phyloP scores from a whole-genome alignment of 176 grass and related monocot species.

The Oropetium thomaeum region DNA sequence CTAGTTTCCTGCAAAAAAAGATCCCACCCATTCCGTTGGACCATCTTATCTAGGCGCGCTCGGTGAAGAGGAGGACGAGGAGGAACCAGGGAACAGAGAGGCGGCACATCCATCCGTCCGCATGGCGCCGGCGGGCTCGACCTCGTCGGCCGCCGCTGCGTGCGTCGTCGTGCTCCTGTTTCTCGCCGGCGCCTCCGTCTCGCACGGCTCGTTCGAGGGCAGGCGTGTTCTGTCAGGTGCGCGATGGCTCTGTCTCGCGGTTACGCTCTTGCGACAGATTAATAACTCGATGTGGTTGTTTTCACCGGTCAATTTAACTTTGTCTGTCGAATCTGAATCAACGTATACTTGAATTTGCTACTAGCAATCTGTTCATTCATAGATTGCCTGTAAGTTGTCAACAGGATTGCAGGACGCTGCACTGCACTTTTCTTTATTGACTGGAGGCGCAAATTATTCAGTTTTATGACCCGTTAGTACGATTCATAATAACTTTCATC shows the following conservation, averaged over 20 bases:
- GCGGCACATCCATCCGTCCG: background rate
- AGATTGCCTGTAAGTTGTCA: no score
- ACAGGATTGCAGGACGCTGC: background rate
- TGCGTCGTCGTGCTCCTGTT: slow-evolving; percentile 8
- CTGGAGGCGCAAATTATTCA: background rate
- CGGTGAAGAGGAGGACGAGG: background rate
- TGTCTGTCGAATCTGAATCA: background rate
- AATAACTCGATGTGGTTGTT: background rate
- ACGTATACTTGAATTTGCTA: no score
- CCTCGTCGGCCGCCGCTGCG: slow-evolving; percentile 18
- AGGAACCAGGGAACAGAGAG: background rate
- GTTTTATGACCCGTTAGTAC: background rate
- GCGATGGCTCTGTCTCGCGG: no score
- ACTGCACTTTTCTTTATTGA: background rate
- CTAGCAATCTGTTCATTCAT: background rate
- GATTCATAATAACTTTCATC: background rate
- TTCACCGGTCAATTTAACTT: background rate
- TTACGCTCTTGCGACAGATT: no score
- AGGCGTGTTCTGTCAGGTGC: slow-evolving; percentile 34
- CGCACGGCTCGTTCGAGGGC: background rate
- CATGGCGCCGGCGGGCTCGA: slow-evolving; percentile 32
- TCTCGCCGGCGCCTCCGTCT: background rate
- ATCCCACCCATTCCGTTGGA: background rate
- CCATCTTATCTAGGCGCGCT: background rate
- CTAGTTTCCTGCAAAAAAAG: background rate